A percentile compares a stretch with the other conserved stretches of the same genome.
Conservation (phyloP, 306 rosid species). For the Sesbania bispinosa region DNA sequence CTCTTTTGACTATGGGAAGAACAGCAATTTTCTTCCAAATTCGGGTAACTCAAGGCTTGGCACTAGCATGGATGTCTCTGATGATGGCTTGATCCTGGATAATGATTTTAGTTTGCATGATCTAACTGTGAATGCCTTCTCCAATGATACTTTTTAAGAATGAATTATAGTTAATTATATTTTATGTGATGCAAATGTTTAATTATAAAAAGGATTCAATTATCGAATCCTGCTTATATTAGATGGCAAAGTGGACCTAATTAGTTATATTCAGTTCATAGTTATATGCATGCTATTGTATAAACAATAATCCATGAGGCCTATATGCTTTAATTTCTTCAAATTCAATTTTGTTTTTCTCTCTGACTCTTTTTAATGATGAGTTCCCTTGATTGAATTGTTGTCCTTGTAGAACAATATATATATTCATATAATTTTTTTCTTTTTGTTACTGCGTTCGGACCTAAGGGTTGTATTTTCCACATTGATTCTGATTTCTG, state of each 20-base stretch:
- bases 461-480: too few relatives aligned
- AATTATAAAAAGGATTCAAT: background rate
- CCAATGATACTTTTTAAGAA: slow-evolving; percentile 19
- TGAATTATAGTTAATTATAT: background rate
- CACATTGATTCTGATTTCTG: too few relatives aligned
- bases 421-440: too few relatives aligned
- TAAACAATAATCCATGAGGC: background rate
- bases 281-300: slow-evolving; percentile 10
- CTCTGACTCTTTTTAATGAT: background rate
- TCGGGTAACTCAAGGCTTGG: slow-evolving; percentile 6
- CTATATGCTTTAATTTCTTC: background rate
- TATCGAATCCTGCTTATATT: background rate
- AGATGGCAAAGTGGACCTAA: background rate
- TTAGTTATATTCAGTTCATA: background rate
- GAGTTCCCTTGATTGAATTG: too few relatives aligned
- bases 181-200: slow-evolving; percentile 20
- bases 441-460: too few relatives aligned
- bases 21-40: slow-evolving; percentile 1
- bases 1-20: slow-evolving; percentile 20
- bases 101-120: slow-evolving; percentile 33
- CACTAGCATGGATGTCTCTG: slow-evolving; percentile 28
- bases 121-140: slow-evolving; percentile 31
- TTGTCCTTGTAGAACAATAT: too few relatives aligned
- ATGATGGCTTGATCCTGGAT: slow-evolving; percentile 30
- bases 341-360: background rate